These are phyloP conservation scores for Hyphopichia wangnamkhiaoensis DNA, from an alignment of 1,139 yeast genomes.

Conservation along the genomic window DNA sequence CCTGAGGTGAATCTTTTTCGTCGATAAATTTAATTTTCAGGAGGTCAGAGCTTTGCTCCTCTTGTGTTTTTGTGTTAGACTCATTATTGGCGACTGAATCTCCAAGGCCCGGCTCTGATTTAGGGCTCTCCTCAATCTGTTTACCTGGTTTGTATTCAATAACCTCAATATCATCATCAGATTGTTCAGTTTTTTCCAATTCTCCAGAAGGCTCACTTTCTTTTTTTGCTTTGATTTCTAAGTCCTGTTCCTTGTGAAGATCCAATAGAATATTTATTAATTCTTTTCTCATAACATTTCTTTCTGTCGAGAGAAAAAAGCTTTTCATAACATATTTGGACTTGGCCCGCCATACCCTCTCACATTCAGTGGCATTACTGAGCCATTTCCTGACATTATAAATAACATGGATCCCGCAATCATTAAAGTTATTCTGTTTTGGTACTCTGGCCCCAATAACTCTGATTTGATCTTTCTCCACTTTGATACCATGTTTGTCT, in stretches of 20 bases:
- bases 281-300: conserved; percentile 32
- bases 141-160: conserved; percentile 15
- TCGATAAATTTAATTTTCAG: no score
- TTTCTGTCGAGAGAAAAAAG: conserved; percentile 33
- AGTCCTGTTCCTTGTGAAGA: conserved; percentile 23
- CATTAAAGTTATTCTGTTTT: conserved; percentile 84
- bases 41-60: not conserved
- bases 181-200: conserved; percentile 6
- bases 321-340: conserved; percentile 17
- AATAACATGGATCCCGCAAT: conserved; percentile 93
- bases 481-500: conserved; percentile 54
- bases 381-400: conserved; percentile 73
- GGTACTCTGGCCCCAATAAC: conserved; percentile 66
- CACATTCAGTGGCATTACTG: conserved; percentile 48
- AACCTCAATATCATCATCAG: conserved; percentile 24
- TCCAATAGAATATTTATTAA: conserved; percentile 27
- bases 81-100: conserved; percentile 2
- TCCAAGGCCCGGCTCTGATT: no score
- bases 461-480: conserved; percentile 46
- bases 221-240: not conserved
- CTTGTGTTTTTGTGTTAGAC: not conserved
- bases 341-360: conserved; percentile 49
- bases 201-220: conserved; percentile 3
- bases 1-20: no score
- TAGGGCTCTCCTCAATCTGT: not conserved